phyloP scores from a whole-genome alignment of 148 eudicot species.

The Mesembryanthemum crystallinum region DNA sequence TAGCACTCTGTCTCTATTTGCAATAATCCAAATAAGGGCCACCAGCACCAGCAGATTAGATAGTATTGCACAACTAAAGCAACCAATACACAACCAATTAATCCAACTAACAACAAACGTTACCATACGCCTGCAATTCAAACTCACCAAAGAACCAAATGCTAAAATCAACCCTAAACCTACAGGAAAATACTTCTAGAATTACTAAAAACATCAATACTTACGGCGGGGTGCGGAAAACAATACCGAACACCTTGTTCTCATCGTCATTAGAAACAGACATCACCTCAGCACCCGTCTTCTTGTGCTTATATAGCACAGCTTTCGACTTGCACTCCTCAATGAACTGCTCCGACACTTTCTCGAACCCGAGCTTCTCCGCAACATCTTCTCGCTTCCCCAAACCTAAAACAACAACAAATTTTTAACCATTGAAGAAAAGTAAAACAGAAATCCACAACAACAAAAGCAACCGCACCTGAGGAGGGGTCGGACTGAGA shows the following conservation, averaged over 20 bases:
- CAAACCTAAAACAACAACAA: slow-evolving; percentile 28
- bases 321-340: slow-evolving; percentile 92
- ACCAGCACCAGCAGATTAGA: too few relatives aligned
- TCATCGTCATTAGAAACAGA: slow-evolving; percentile 92
- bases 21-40: too few relatives aligned
- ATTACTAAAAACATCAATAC: slow-evolving; percentile 12
- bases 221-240: slow-evolving; percentile 98
- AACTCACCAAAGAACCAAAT: not conserved
- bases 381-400: slow-evolving; percentile 50
- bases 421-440: not conserved
- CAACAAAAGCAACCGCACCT: slow-evolving; percentile 24
- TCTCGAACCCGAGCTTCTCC: slow-evolving; percentile 84
- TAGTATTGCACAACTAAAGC: too few relatives aligned
- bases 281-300: slow-evolving; percentile 87
- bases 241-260: slow-evolving; percentile 92
- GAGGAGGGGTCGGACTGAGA: slow-evolving; percentile 42
- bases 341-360: slow-evolving; percentile 75
- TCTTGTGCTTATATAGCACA: slow-evolving; percentile 76
- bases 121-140: not conserved
- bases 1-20: too few relatives aligned
- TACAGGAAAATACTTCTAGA: not conserved
- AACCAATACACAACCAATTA: not conserved
- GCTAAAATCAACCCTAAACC: not conserved
- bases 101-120: not conserved
- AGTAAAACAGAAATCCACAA: not conserved